Evolutionary conservation across 495 filamentous ascomycete species (phyloP).

Genomic region (Bombardia bombarda): DNA sequence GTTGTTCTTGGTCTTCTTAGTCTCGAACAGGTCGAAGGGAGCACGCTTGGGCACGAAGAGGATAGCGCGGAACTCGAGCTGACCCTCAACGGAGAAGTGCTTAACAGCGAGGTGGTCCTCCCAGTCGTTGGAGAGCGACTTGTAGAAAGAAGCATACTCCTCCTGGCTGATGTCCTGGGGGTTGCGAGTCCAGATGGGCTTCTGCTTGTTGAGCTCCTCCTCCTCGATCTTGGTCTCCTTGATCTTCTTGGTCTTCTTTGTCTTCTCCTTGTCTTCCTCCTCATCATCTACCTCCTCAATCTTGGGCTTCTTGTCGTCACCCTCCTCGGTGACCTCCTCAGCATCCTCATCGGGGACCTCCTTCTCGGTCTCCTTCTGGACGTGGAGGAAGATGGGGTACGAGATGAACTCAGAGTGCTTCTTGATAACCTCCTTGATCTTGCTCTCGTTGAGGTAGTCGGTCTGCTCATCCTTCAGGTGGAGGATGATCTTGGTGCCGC

Average conservation of each 20-base stretch:
- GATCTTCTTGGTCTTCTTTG: constrained; percentile 97
- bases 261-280: constrained; percentile 74
- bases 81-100: constrained; percentile 99
- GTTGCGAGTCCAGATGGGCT: constrained; percentile 99
- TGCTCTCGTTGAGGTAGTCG: constrained; percentile 96
- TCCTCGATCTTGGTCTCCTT: constrained; percentile 98
- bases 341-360: constrained; percentile 97
- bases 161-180: constrained; percentile 90
- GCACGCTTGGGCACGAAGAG: constrained; percentile 99
- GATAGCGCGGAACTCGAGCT: constrained; percentile 99
- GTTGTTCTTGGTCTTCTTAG: constrained; percentile 99
- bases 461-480: constrained; percentile 98
- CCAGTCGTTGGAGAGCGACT: constrained; percentile 99
- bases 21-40: constrained; percentile 99
- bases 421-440: constrained; percentile 99
- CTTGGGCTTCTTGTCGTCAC: constrained; percentile 76
- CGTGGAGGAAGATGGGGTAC: constrained; percentile 99
- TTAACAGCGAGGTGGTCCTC: constrained; percentile 99
- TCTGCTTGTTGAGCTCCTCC: constrained; percentile 99
- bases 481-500: constrained; percentile 95
- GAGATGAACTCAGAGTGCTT: constrained; percentile 99
- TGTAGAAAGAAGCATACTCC: constrained; percentile 99
- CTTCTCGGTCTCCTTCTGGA: constrained; percentile 97
- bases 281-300: constrained; percentile 66
- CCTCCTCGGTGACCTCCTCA: constrained; percentile 57